phyloP scores from a whole-genome alignment of 306 rosid species.

The Vachellia collinsii region DNA sequence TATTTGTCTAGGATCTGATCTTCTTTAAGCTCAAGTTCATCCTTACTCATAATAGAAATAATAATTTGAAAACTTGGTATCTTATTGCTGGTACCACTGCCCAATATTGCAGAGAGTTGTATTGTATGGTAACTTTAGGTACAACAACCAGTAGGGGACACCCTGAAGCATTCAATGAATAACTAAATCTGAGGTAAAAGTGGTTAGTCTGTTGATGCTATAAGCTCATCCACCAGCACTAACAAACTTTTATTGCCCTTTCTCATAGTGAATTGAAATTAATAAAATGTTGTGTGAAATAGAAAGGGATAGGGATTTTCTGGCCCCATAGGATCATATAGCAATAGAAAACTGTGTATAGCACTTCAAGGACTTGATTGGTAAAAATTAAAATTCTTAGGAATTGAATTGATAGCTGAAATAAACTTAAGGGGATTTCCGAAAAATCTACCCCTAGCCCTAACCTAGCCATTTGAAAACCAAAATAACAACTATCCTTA shows the following conservation, averaged over 20 bases:
- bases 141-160: constrained; percentile 8
- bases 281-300: background rate
- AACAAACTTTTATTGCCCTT: background rate
- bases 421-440: too few species aligned
- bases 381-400: too few species aligned
- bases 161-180: background rate
- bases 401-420: too few species aligned
- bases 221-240: background rate
- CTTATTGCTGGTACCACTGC: background rate
- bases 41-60: too few species aligned
- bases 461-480: too few species aligned
- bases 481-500: background rate
- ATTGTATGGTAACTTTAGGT: background rate
- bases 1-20: too few species aligned
- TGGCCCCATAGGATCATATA: background rate
- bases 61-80: too few species aligned
- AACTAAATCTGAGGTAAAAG: background rate
- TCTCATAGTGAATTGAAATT: background rate
- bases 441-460: too few species aligned
- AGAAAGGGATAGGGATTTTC: background rate
- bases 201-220: background rate
- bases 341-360: too few species aligned
- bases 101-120: too few species aligned
- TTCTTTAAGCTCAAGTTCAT: too few species aligned
- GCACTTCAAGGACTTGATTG: too few species aligned